Base-by-base conservation (phyloP, 441 rosid species). In the Populus trichocarpa region DNA sequence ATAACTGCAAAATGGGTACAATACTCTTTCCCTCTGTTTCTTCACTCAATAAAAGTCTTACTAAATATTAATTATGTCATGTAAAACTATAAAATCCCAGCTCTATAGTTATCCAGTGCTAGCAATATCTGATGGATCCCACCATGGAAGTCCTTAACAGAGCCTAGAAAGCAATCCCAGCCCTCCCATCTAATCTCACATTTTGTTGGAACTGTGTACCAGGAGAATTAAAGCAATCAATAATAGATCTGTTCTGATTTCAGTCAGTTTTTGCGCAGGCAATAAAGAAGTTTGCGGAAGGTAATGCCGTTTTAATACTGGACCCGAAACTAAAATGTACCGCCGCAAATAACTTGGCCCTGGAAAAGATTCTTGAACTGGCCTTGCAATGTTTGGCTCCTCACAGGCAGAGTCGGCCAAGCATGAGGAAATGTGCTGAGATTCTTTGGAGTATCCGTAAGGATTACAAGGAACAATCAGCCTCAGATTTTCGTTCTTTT, bases 361-460 rank as follows among this genome's bases (percentile, higher is more conserved):
- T 92, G 9, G 97, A 94, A 82, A 94, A 88, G 83, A 86, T 90
- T 50, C 84, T 91, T 38, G 97, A 96, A 82, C 86, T 96, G 74
- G 91, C 97, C 26, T 82, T 88, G 67, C 92, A 82, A 69, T 96
- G 99, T 81, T 67, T 92, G 84, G 98, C 97, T 76, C 93, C 95
- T 3, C 83, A 80, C 40, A 85, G 93, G 85, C 90, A 87, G 75
- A 85, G 74, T 28, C 85, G 99, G 81, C 97, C 99, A n/a, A 85
- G 85, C 83, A 94, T 96, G 98, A 89, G 87, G 81, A 87, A 85
- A 69, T 94, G 98, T 68, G 95, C 88, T 32, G 98, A 96, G 92
- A 82, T 92, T 80, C 88, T 96, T 16, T 94, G 99, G 97, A 83
- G 84, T 35, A 87, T 94, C 38, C 98, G 98, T 11, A 96, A 96